Evolutionary conservation across 495 filamentous ascomycete genomes (phyloP).

Genomic region (Tuber brumale): DNA sequence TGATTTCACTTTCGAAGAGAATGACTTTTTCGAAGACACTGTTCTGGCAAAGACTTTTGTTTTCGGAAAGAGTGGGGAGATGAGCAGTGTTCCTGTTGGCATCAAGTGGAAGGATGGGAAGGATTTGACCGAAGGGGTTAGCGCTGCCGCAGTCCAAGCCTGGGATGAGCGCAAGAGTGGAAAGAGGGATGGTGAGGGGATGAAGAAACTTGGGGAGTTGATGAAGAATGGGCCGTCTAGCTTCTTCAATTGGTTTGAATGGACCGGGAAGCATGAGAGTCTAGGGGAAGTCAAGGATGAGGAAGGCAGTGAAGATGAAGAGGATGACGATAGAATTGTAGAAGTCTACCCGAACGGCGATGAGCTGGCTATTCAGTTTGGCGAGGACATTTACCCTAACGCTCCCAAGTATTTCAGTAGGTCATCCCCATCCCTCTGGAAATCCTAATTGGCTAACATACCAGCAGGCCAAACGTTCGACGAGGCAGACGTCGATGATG

Average conservation of each 20-base stretch:
- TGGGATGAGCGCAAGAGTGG: constrained; percentile 50
- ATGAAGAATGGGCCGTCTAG: constrained; percentile 56
- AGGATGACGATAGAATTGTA: constrained; percentile 48
- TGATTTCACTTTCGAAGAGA: constrained; percentile 57
- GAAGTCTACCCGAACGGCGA: constrained; percentile 80
- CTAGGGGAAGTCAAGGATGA: constrained; percentile 44
- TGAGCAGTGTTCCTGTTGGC: constrained; percentile 76
- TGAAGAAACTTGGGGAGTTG: constrained; percentile 51
- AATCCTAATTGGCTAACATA: constrained; percentile 20
- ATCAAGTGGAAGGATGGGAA: constrained; percentile 81
- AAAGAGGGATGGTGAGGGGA: constrained; percentile 41
- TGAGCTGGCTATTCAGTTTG: constrained; percentile 66
- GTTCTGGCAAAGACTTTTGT: constrained; percentile 78
- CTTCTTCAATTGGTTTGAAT: constrained; percentile 89
- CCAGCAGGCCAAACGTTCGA: constrained; percentile 58
- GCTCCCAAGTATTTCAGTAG: constrained; percentile 87
- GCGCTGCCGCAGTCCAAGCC: constrained; percentile 60
- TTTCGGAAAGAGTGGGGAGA: constrained; percentile 54
- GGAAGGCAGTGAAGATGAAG: constrained; percentile 49
- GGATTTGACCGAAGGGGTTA: constrained; percentile 75
- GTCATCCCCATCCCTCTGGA: constrained; percentile 41
- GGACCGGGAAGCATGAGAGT: constrained; percentile 55
- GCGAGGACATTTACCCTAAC: constrained; percentile 79
- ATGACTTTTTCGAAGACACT: constrained; percentile 66
- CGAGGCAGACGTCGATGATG: constrained; percentile 46